These are phyloP conservation scores for Leavenworthia alabamica DNA, from an alignment of 345 rosid genomes.

Conservation along the genomic window DNA sequence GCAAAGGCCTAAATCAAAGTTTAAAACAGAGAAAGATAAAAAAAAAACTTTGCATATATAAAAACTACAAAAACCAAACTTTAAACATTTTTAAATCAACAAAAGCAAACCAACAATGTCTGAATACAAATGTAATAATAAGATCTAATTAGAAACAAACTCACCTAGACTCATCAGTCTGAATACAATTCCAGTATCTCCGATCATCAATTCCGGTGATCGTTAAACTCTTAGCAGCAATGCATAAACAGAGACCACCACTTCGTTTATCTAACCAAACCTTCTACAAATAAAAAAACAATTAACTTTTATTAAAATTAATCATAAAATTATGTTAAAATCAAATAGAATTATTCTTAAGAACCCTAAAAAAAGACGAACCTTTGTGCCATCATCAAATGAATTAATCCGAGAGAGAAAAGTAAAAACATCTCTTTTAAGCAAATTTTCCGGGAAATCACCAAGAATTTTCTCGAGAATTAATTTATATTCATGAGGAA, in stretches of 20 bases:
- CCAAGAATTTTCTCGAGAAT: conserved; percentile 52
- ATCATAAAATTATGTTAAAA: neutral
- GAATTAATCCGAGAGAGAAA: conserved; percentile 56
- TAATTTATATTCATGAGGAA: conserved; percentile 58
- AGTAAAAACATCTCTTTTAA: conserved; percentile 63
- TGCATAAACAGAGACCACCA: conserved; percentile 59
- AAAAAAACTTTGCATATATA: too few relatives aligned
- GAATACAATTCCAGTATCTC: conserved; percentile 84
- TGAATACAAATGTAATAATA: too few relatives aligned
- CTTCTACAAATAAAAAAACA: conserved; percentile 45
- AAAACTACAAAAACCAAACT: too few relatives aligned
- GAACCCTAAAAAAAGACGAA: conserved; percentile 23
- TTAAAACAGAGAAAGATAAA: neutral
- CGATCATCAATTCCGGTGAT: conserved; percentile 91
- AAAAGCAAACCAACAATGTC: too few relatives aligned
- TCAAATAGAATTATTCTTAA: neutral
- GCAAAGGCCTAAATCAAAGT: too few relatives aligned
- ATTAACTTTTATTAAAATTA: neutral
- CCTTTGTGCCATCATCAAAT: conserved; percentile 77
- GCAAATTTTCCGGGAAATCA: conserved; percentile 32
- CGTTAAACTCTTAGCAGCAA: conserved; percentile 57
- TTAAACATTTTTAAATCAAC: too few relatives aligned
- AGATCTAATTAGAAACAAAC: too few relatives aligned
- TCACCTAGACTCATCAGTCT: conserved; percentile 81
- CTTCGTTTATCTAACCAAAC: conserved; percentile 75